These are phyloP conservation scores for Sherardia arvensis DNA, from an alignment of 257 asterid genomes.

Conservation along the genomic window DNA sequence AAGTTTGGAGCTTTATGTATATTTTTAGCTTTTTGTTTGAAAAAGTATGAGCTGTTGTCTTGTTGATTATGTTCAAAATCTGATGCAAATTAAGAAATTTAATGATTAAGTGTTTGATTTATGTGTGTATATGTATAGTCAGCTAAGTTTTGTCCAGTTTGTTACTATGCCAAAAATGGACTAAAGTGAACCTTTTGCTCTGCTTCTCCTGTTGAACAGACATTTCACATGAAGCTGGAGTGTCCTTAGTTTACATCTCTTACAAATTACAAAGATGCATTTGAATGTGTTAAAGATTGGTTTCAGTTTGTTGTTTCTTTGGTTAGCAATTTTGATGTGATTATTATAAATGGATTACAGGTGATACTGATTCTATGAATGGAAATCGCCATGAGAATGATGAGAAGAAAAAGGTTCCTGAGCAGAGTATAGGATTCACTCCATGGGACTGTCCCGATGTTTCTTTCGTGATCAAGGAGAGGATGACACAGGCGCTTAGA, in stretches of 20 bases:
- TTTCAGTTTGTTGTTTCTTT: not conserved
- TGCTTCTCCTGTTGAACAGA: not conserved
- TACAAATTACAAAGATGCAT: not conserved
- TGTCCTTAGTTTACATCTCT: not conserved
- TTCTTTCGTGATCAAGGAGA: slow-evolving; percentile 71
- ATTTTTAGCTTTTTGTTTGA: not conserved
- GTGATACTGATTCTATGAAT: slow-evolving; percentile 29
- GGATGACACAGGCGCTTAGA: slow-evolving; percentile 85
- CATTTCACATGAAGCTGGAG: not conserved
- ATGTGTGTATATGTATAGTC: no score
- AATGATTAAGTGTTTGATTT: not conserved
- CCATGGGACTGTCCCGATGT: slow-evolving; percentile 53
- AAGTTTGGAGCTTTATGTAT: not conserved
- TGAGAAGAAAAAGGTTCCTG: slow-evolving; percentile 42
- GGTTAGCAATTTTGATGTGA: slow-evolving; percentile 10
- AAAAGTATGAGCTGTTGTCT: not conserved
- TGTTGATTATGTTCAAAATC: not conserved
- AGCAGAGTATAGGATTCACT: slow-evolving; percentile 33
- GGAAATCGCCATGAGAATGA: slow-evolving; percentile 33
- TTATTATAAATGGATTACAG: slow-evolving; percentile 27
- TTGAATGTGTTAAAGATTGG: no score
- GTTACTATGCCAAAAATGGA: not conserved
- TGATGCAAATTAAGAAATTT: not conserved
- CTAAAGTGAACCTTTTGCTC: not conserved
- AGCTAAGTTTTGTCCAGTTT: not conserved